A percentile compares a stretch with the other conserved stretches of the same genome.
Conservation (phyloP, 768 basidiomycete species). For the Boletus subcaerulescens region DNA sequence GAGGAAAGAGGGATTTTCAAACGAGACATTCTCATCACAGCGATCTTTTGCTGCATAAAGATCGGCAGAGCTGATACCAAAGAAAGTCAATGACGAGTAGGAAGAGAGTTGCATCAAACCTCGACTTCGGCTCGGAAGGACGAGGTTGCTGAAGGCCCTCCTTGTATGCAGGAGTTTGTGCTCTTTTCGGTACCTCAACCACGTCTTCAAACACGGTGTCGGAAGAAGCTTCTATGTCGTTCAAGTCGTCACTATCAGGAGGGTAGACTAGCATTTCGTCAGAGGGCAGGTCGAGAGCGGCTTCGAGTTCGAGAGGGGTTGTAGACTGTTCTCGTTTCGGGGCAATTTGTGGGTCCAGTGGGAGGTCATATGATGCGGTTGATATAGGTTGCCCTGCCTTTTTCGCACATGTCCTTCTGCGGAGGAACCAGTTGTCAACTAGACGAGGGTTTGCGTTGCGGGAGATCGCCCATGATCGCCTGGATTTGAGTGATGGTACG, state of each 20-base stretch:
- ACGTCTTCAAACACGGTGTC: conserved; percentile 17
- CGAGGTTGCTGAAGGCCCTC: neutral
- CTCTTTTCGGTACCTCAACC: neutral
- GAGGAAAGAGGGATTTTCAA: neutral
- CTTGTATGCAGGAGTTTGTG: conserved; percentile 15
- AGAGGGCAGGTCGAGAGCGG: conserved; percentile 11
- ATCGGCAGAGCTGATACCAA: conserved; percentile 6
- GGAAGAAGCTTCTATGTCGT: conserved; percentile 20
- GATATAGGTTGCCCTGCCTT: conserved; percentile 18
- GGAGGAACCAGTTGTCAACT: conserved; percentile 27
- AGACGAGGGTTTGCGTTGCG: conserved; percentile 18
- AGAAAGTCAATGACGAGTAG: conserved; percentile 10
- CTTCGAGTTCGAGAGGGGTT: neutral
- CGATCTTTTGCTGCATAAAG: neutral
- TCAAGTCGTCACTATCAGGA: neutral
- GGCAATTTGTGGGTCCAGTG: conserved; percentile 1
- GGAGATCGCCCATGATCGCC: conserved; percentile 26
- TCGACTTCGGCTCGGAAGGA: neutral
- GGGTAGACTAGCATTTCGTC: conserved; percentile 24
- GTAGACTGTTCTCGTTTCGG: conserved; percentile 14
- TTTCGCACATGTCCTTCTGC: conserved; percentile 25
- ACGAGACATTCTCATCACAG: neutral
- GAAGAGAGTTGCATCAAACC: conserved; percentile 14
- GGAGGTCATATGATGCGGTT: conserved; percentile 22
- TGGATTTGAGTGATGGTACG: conserved; percentile 27